Conservation (phyloP, 2,329 filamentous ascomycete genomes). For the Phyllosticta citrichinensis region DNA sequence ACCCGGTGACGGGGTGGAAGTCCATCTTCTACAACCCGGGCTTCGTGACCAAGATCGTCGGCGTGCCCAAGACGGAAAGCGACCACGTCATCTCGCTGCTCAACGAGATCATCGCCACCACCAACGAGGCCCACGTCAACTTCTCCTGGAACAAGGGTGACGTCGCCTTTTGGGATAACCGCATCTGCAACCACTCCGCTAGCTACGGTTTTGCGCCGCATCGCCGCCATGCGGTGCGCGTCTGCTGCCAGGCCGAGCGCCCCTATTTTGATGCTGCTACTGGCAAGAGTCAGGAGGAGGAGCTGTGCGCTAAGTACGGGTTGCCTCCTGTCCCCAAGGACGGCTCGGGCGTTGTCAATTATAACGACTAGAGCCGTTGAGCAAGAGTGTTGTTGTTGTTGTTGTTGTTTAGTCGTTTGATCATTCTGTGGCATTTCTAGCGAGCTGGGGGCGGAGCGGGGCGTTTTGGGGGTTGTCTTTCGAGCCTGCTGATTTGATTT, state of each 20-base stretch:
- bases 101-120: constrained; percentile 46
- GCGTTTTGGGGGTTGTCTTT: too few species aligned
- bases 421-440: too few species aligned
- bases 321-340: constrained; percentile 46
- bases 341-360: constrained; percentile 45
- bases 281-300: constrained; percentile 46
- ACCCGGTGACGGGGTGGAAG: constrained; percentile 55
- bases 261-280: constrained; percentile 32
- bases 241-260: constrained; percentile 37
- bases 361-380: constrained; percentile 37
- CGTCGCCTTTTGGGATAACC: constrained; percentile 60
- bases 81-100: constrained; percentile 43
- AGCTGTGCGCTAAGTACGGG: constrained; percentile 37
- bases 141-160: constrained; percentile 56
- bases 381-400: too few species aligned
- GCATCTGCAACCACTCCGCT: constrained; percentile 45
- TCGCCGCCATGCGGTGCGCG: constrained; percentile 44
- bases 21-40: constrained; percentile 50
- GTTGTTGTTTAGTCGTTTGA: too few species aligned
- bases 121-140: constrained; percentile 59
- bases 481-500: too few species aligned
- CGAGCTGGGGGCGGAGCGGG: too few species aligned
- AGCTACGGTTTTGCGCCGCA: constrained; percentile 49
- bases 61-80: constrained; percentile 46
- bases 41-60: constrained; percentile 49